Percentiles rank a stretch among this genome's conserved stretches.
These are phyloP conservation scores for Candida dendrica DNA, from an alignment of 805 yeast species.

Conservation along the genomic window DNA sequence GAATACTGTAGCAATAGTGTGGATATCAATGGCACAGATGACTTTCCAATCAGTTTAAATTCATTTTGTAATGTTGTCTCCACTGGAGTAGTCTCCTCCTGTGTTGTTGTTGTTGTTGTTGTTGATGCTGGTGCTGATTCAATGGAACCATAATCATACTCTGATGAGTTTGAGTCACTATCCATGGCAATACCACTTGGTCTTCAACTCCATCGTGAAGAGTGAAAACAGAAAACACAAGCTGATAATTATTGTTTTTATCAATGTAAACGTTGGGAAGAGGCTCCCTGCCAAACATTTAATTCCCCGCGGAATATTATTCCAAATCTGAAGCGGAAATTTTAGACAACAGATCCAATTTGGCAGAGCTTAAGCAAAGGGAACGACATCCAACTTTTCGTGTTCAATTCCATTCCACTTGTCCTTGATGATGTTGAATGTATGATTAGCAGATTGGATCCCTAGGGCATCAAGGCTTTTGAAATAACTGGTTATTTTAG, in stretches of 20 bases:
- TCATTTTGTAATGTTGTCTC: constrained; percentile 16
- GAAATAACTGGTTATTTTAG: constrained; percentile 9
- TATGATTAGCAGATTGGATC: constrained; percentile 13
- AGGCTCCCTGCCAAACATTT: too few relatives aligned
- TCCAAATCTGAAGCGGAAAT: neutral
- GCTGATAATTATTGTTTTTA: too few relatives aligned
- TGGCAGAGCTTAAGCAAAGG: constrained; percentile 5
- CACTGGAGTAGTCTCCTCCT: neutral
- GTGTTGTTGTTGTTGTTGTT: too few relatives aligned
- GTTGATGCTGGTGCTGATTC: too few relatives aligned
- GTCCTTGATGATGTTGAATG: constrained; percentile 10
- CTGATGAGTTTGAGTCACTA: neutral
- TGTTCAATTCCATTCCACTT: constrained; percentile 12
- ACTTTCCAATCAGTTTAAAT: constrained; percentile 27
- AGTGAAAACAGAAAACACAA: too few relatives aligned
- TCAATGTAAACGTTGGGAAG: too few relatives aligned
- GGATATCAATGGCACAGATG: constrained; percentile 50
- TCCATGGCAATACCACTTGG: neutral
- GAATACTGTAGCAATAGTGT: constrained; percentile 60
- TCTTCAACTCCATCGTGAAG: too few relatives aligned
- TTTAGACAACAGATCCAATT: neutral
- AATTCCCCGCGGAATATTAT: neutral
- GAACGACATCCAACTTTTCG: constrained; percentile 11
- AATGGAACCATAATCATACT: too few relatives aligned
- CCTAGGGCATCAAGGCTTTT: constrained; percentile 10